Conservation (phyloP, 352 stramenopile genomes). For the Blastocystis sp. region DNA sequence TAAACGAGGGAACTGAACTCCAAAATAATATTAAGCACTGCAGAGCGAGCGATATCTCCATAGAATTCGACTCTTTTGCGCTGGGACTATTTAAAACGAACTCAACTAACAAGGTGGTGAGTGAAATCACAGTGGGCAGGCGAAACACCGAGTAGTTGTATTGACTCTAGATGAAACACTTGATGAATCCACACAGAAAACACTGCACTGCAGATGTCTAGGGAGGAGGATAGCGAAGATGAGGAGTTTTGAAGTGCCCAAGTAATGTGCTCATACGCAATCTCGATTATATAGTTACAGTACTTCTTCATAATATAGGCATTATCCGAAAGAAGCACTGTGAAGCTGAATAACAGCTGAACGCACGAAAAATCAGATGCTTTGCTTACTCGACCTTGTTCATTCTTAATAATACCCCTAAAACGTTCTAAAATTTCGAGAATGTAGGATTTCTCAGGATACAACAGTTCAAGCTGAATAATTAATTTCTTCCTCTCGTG, state of each 20-base stretch:
- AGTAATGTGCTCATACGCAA: not conserved
- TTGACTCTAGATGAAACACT: not conserved
- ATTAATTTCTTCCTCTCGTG: constrained; percentile 31
- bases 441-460: constrained; percentile 13
- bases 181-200: not conserved
- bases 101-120: not conserved
- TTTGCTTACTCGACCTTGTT: not conserved
- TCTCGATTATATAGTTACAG: not conserved
- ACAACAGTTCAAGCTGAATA: constrained; percentile 27
- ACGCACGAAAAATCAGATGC: not conserved
- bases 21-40: not conserved
- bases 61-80: not conserved
- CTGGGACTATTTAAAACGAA: not conserved
- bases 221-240: not conserved
- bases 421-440: not conserved
- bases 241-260: not conserved
- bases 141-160: not conserved
- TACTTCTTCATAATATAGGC: not conserved
- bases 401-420: not conserved
- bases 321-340: constrained; percentile 17
- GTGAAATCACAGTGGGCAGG: not conserved
- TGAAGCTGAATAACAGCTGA: constrained; percentile 34
- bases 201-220: not conserved
- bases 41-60: not conserved
- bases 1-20: not conserved